Evolutionary conservation across 2,329 filamentous ascomycete genomes (phyloP).

Genomic region (Colletotrichum costaricense): DNA sequence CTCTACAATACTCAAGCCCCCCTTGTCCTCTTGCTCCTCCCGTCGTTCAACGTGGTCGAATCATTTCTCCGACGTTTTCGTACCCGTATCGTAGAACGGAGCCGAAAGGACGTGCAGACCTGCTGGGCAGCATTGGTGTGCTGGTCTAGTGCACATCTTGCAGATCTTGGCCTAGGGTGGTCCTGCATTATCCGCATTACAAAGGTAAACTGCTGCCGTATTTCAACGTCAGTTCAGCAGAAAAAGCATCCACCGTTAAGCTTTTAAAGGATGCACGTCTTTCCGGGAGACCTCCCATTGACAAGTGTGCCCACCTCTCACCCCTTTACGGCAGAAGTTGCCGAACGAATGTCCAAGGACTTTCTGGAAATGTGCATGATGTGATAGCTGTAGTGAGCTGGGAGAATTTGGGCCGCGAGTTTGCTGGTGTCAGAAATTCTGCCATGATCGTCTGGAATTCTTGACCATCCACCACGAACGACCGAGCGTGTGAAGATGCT

Average conservation of each 20-base stretch:
- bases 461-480: background rate
- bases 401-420: background rate
- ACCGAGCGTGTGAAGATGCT: conserved; percentile 10
- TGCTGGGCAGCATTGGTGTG: background rate
- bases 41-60: conserved; percentile 1
- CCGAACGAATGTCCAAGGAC: conserved; percentile 3
- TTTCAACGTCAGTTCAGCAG: conserved; percentile 12
- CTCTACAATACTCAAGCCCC: background rate
- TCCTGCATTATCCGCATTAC: conserved; percentile 13
- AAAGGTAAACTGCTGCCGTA: conserved; percentile 2
- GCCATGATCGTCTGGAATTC: conserved; percentile 16
- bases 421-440: background rate
- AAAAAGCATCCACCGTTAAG: background rate
- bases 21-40: background rate
- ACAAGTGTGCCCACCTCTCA: background rate
- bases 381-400: too few species aligned
- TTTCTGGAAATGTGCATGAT: background rate
- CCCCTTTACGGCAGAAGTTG: background rate
- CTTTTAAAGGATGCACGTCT: background rate
- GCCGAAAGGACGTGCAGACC: background rate
- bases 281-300: background rate
- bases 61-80: conserved; percentile 8
- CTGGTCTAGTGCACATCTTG: background rate
- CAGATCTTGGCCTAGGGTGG: conserved; percentile 7
- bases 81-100: conserved; percentile 21